These are phyloP conservation scores for Tilletia indica DNA, from an alignment of 1,284 basidiomycete genomes.

Conservation along the genomic window DNA sequence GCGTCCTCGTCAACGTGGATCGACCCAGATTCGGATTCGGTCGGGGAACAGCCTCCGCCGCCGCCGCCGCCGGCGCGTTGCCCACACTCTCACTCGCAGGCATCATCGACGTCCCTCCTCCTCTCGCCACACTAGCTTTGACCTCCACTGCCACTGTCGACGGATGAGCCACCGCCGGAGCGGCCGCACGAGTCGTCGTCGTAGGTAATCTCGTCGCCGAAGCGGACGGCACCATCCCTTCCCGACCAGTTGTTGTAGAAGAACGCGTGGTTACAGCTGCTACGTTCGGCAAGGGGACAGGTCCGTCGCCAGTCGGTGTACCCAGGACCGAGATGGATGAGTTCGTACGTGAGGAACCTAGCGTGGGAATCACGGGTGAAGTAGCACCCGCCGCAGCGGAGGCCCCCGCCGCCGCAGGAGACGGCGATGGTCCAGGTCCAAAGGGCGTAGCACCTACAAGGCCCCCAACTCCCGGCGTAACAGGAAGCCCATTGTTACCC, in stretches of 20 bases:
- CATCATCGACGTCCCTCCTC: background rate
- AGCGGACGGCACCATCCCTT: background rate
- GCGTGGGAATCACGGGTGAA: background rate
- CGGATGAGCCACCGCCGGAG: conserved; percentile 33
- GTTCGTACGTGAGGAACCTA: background rate
- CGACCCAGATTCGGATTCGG: conserved; percentile 11
- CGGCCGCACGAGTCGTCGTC: conserved; percentile 30
- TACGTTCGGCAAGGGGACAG: background rate
- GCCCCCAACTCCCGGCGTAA: too few species aligned
- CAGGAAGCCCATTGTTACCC: background rate
- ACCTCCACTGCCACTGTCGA: conserved; percentile 40
- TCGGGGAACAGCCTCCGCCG: background rate
- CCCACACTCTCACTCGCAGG: background rate
- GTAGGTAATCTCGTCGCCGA: too few species aligned
- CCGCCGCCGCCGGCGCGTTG: background rate
- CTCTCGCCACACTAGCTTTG: conserved; percentile 25
- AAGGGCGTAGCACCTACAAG: too few species aligned
- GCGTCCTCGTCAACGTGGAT: conserved; percentile 31
- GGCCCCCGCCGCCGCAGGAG: background rate
- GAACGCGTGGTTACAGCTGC: background rate
- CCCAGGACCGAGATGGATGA: background rate
- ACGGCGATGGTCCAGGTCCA: background rate
- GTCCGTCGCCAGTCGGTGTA: background rate
- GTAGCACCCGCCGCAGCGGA: background rate
- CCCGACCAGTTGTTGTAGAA: background rate